Evolutionary conservation across 2,329 filamentous ascomycete species (phyloP).

Genomic region (Coniochaeta ligniaria): DNA sequence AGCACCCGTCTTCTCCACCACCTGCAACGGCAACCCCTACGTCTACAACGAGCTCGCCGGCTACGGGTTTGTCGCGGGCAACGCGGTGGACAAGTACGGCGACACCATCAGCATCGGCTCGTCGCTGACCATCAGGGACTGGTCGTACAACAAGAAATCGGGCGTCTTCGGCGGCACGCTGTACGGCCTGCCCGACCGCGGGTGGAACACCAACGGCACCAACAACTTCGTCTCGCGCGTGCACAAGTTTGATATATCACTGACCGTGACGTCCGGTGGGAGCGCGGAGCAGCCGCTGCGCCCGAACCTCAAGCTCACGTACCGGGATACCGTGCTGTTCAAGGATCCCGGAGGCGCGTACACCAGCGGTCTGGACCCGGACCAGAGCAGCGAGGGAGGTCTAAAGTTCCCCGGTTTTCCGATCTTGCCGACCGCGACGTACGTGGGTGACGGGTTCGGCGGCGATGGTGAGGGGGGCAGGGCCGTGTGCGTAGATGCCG

Average conservation of each 20-base stretch:
- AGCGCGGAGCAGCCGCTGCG: constrained; percentile 43
- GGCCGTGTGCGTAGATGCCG: constrained; percentile 55
- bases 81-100: constrained; percentile 57
- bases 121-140: constrained; percentile 54
- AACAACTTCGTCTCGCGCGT: constrained; percentile 61
- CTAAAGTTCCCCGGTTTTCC: constrained; percentile 52
- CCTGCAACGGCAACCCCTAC: constrained; percentile 54
- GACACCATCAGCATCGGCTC: constrained; percentile 64
- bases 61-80: constrained; percentile 52
- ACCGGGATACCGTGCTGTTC: constrained; percentile 59
- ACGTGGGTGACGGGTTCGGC: constrained; percentile 62
- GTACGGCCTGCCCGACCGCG: constrained; percentile 59
- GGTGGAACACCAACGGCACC: constrained; percentile 69
- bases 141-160: constrained; percentile 47
- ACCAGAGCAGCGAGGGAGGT: constrained; percentile 42
- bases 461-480: constrained; percentile 50
- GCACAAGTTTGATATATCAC: constrained; percentile 57
- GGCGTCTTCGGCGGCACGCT: constrained; percentile 53
- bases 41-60: constrained; percentile 62
- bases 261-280: constrained; percentile 43
- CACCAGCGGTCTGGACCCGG: constrained; percentile 57
- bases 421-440: constrained; percentile 54
- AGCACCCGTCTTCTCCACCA: constrained; percentile 11
- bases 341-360: constrained; percentile 55
- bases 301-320: constrained; percentile 55